phyloP scores from a whole-genome alignment of 2,329 filamentous ascomycete species.

The Cryphonectria nitschkei region DNA sequence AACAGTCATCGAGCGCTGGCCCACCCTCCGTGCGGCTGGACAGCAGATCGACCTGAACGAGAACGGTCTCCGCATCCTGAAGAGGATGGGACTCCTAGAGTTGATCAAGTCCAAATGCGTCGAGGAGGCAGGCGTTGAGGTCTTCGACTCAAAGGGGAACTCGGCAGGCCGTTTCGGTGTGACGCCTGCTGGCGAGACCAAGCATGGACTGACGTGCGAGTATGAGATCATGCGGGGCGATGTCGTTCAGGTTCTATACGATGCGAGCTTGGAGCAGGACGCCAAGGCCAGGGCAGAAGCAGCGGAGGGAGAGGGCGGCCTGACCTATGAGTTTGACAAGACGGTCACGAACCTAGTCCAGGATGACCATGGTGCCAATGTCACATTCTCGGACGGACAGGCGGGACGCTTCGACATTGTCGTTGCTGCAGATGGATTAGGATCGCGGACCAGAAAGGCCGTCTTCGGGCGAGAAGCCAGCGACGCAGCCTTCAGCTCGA shows the following conservation, averaged over 20 bases:
- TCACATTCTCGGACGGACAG: constrained; percentile 48
- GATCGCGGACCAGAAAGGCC: constrained; percentile 51
- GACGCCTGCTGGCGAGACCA: constrained; percentile 44
- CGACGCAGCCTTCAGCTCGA: constrained; percentile 33
- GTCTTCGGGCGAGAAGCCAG: constrained; percentile 39
- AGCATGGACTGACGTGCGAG: constrained; percentile 37
- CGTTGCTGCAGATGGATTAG: constrained; percentile 59
- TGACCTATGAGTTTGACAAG: constrained; percentile 37
- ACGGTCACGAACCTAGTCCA: constrained; percentile 38
- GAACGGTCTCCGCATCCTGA: constrained; percentile 31
- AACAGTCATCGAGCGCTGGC: constrained; percentile 36
- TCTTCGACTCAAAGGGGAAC: constrained; percentile 47
- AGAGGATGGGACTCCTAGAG: constrained; percentile 25
- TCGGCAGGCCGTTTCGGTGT: constrained; percentile 44
- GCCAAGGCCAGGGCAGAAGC: neutral
- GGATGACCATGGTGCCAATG: constrained; percentile 40
- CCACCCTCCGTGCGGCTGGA: constrained; percentile 31
- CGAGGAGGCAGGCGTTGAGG: constrained; percentile 43
- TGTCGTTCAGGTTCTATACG: constrained; percentile 7
- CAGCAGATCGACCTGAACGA: constrained; percentile 36
- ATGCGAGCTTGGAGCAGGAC: constrained; percentile 34
- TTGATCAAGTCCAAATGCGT: constrained; percentile 18
- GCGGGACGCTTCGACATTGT: constrained; percentile 53
- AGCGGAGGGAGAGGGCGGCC: neutral
- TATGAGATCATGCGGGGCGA: constrained; percentile 13